Evolutionary conservation across 345 rosid species (phyloP).

Genomic region (Limnanthes douglasii): DNA sequence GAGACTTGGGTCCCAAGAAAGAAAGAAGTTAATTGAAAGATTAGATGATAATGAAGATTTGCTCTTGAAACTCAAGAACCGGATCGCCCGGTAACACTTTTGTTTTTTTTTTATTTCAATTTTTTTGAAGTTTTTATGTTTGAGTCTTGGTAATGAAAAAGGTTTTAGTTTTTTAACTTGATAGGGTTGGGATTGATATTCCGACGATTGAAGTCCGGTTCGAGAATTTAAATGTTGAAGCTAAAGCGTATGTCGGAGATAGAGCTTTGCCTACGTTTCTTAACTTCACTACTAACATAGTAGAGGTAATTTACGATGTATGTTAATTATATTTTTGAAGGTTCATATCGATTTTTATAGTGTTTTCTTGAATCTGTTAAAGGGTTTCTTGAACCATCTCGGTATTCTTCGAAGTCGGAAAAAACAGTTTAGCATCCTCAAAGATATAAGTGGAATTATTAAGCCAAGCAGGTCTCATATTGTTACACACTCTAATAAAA

Average conservation of each 20-base stretch:
- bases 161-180: neutral
- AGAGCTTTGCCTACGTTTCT: conserved; percentile 22
- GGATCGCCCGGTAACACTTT: conserved; percentile 19
- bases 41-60: conserved; percentile 18
- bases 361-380: neutral
- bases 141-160: neutral
- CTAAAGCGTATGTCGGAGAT: conserved; percentile 15
- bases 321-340: too few species aligned
- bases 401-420: conserved; percentile 22
- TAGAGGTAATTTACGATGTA: conserved; percentile 17
- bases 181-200: conserved; percentile 21
- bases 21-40: conserved; percentile 17
- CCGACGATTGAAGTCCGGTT: conserved; percentile 34
- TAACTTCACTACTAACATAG: conserved; percentile 9
- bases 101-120: neutral
- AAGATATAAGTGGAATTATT: conserved; percentile 50
- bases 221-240: conserved; percentile 18
- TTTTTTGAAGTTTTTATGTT: neutral
- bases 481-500: too few species aligned
- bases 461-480: conserved; percentile 68
- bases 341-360: neutral
- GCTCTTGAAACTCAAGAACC: conserved; percentile 17
- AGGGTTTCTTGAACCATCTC: conserved; percentile 14
- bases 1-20: conserved; percentile 13
- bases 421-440: conserved; percentile 24